A percentile compares a stretch with the other conserved stretches of the same genome.
phyloP scores from a whole-genome alignment of 2,329 filamentous ascomycete species.

The Purpureocillium lavendulum region DNA sequence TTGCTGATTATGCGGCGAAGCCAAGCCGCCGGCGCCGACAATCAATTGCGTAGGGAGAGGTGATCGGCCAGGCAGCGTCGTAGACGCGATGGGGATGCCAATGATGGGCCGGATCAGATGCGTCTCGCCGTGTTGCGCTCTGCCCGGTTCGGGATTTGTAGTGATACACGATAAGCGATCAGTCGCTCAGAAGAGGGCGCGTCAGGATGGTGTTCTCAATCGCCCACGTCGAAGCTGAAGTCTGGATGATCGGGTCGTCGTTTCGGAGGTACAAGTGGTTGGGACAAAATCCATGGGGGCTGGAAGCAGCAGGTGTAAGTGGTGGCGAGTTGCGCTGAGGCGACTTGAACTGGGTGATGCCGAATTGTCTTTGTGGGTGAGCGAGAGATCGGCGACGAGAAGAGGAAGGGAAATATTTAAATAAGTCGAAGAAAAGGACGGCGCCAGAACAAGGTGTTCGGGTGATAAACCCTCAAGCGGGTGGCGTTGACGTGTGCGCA shows the following conservation, averaged over 20 bases:
- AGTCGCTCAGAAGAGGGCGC: not conserved
- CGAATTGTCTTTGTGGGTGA: not conserved
- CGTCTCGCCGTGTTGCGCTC: no score
- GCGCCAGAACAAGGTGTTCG: no score
- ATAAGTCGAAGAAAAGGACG: not conserved
- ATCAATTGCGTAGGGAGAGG: not conserved
- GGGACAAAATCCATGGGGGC: conserved; percentile 4
- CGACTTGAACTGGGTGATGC: not conserved
- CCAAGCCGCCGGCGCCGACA: not conserved
- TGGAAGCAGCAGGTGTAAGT: not conserved
- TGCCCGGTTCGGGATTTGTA: no score
- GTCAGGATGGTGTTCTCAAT: conserved; percentile 3
- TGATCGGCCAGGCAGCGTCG: no score
- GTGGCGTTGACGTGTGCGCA: no score
- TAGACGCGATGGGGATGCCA: no score
- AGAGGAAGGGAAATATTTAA: not conserved
- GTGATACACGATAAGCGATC: no score
- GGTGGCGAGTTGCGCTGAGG: not conserved
- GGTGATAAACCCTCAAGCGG: not conserved
- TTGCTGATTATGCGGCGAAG: conserved; percentile 3
- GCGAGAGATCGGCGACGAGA: not conserved
- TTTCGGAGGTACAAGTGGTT: not conserved
- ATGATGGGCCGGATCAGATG: no score
- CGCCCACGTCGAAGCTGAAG: conserved; percentile 1
- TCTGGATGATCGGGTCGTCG: not conserved